These are phyloP conservation scores for Cyclostephanos tholiformis DNA, from an alignment of 108 stramenopile genomes.

Conservation along the genomic window DNA sequence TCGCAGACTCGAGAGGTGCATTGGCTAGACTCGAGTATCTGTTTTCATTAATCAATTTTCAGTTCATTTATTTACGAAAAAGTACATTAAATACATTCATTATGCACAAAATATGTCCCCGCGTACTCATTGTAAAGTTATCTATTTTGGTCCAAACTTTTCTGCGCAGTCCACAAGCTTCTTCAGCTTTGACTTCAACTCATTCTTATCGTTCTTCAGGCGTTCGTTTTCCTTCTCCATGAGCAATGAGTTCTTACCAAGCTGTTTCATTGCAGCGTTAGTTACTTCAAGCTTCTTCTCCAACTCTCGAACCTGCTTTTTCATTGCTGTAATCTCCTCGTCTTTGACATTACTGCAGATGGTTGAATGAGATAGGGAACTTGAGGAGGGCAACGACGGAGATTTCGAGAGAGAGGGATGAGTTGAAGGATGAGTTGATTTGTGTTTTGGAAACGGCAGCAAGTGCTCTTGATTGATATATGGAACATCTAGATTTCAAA, in stretches of 20 bases:
- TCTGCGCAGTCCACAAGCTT: constrained; percentile 48
- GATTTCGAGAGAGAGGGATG: constrained; percentile 3
- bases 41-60: no score
- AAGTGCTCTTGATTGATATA: background rate
- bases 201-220: constrained; percentile 30
- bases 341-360: constrained; percentile 9
- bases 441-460: constrained; percentile 3
- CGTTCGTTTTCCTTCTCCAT: constrained; percentile 52
- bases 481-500: background rate
- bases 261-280: constrained; percentile 48
- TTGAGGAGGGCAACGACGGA: background rate
- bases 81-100: no score
- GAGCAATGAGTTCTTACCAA: constrained; percentile 42
- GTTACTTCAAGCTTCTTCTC: constrained; percentile 49
- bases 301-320: constrained; percentile 36
- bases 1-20: no score
- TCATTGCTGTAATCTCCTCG: constrained; percentile 10
- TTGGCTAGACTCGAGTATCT: no score
- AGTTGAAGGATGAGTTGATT: constrained; percentile 14
- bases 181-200: constrained; percentile 34
- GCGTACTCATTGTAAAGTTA: background rate
- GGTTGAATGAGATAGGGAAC: background rate
- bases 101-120: no score
- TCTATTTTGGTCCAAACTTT: constrained; percentile 16
- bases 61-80: no score